Evolutionary conservation across 768 basidiomycete genomes (phyloP).

Genomic region (Pulveroboletus frians): DNA sequence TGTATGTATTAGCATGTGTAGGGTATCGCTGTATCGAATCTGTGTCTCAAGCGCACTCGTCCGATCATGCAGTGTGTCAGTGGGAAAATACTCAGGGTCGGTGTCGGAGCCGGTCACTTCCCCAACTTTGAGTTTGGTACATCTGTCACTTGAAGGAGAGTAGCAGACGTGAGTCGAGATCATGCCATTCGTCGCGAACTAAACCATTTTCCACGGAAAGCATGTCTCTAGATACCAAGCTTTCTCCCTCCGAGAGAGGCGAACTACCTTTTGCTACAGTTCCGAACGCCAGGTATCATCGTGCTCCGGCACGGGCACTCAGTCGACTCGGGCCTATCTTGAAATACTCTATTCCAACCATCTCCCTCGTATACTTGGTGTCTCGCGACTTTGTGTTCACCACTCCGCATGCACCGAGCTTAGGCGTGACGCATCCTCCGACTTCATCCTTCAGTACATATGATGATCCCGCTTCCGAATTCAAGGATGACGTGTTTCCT

Average conservation of each 20-base stretch:
- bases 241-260: slow-evolving; percentile 15
- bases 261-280: slow-evolving; percentile 13
- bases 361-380: slow-evolving; percentile 18
- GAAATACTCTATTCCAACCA: slow-evolving; percentile 16
- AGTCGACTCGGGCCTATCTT: slow-evolving; percentile 1
- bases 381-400: slow-evolving; percentile 7
- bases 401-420: neutral
- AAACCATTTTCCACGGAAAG: slow-evolving; percentile 1
- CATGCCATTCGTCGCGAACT: neutral
- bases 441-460: slow-evolving; percentile 4
- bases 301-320: neutral
- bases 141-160: too few relatives aligned
- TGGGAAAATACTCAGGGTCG: too few relatives aligned
- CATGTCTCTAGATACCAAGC: slow-evolving; percentile 10
- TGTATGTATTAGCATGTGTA: neutral
- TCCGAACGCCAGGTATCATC: neutral
- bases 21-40: neutral
- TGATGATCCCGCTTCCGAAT: slow-evolving; percentile 37
- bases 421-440: slow-evolving; percentile 1
- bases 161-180: neutral
- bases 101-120: too few relatives aligned
- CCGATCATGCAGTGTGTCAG: too few relatives aligned
- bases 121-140: too few relatives aligned
- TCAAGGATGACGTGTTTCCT: slow-evolving; percentile 58
- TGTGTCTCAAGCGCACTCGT: too few relatives aligned